phyloP scores from a whole-genome alignment of 805 yeast species.

The Ogataea naganishii region DNA sequence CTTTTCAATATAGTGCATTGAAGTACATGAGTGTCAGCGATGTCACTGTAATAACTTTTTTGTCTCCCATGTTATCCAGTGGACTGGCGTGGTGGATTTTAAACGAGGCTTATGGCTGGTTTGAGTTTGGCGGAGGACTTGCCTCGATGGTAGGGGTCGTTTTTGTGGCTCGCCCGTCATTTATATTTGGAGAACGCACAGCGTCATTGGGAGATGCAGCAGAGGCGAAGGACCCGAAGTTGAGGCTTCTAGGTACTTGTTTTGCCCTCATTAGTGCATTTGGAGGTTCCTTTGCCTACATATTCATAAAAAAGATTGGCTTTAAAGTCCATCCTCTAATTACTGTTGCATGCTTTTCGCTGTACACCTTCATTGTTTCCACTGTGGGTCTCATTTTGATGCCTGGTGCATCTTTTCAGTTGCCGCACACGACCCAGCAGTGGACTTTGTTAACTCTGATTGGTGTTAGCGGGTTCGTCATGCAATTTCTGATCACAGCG shows the following conservation, averaged over 20 bases:
- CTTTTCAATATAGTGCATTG: constrained; percentile 67
- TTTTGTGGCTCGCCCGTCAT: constrained; percentile 73
- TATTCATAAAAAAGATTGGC: constrained; percentile 68
- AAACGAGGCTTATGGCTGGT: constrained; percentile 53
- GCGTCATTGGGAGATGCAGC: too few relatives aligned
- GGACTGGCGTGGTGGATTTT: constrained; percentile 60
- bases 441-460: constrained; percentile 56
- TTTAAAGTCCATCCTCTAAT: constrained; percentile 70
- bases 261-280: constrained; percentile 60
- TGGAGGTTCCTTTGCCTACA: constrained; percentile 64
- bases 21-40: constrained; percentile 71
- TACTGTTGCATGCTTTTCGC: constrained; percentile 70
- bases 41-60: constrained; percentile 71
- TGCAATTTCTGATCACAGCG: constrained; percentile 72
- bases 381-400: constrained; percentile 39
- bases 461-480: constrained; percentile 73
- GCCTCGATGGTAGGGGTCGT: constrained; percentile 69
- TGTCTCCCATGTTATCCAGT: constrained; percentile 72
- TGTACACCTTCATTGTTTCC: constrained; percentile 48
- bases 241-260: constrained; percentile 51
- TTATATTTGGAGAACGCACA: constrained; percentile 59
- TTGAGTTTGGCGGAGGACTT: constrained; percentile 64
- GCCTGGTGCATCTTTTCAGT: constrained; percentile 51
- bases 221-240: too few relatives aligned
- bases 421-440: constrained; percentile 54